These are phyloP conservation scores for Vaccinium darrowii DNA, from an alignment of 148 eudicot species.

Conservation along the genomic window DNA sequence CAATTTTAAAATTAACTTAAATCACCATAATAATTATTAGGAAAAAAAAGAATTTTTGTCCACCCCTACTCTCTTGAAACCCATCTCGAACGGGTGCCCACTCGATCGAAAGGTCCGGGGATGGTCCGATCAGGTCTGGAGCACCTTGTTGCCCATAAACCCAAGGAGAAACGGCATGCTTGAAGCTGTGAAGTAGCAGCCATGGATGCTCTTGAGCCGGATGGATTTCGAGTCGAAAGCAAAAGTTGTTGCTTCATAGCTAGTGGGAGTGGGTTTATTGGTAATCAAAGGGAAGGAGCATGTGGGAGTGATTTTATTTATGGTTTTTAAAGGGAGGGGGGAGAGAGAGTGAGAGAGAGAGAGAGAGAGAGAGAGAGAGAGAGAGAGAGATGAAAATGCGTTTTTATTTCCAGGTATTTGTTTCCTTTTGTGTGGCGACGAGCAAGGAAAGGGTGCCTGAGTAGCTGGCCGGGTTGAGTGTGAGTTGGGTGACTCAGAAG, in stretches of 20 bases:
- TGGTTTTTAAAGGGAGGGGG: too few relatives aligned
- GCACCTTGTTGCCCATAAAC: constrained; percentile 55
- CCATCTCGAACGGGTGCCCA: constrained; percentile 80
- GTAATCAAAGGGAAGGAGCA: too few relatives aligned
- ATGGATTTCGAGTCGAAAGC: constrained; percentile 31
- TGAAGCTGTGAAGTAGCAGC: constrained; percentile 62
- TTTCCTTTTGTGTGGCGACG: neutral
- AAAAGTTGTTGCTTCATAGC: neutral
- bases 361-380: too few relatives aligned
- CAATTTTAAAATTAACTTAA: too few relatives aligned
- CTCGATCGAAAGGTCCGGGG: constrained; percentile 29
- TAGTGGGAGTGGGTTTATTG: too few relatives aligned
- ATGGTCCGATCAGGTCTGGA: constrained; percentile 39
- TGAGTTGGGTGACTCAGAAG: too few relatives aligned
- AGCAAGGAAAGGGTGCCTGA: neutral
- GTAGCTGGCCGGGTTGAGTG: too few relatives aligned
- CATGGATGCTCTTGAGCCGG: constrained; percentile 47
- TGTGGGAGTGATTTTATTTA: neutral
- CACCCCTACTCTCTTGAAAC: constrained; percentile 17
- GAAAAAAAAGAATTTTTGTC: too few relatives aligned
- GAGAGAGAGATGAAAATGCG: neutral
- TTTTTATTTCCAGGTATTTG: neutral
- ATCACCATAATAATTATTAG: too few relatives aligned
- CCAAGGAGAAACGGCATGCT: constrained; percentile 55
- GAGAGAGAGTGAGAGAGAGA: too few relatives aligned